phyloP scores from a whole-genome alignment of 2,329 filamentous ascomycete genomes.

The Neofusicoccum laricinum region DNA sequence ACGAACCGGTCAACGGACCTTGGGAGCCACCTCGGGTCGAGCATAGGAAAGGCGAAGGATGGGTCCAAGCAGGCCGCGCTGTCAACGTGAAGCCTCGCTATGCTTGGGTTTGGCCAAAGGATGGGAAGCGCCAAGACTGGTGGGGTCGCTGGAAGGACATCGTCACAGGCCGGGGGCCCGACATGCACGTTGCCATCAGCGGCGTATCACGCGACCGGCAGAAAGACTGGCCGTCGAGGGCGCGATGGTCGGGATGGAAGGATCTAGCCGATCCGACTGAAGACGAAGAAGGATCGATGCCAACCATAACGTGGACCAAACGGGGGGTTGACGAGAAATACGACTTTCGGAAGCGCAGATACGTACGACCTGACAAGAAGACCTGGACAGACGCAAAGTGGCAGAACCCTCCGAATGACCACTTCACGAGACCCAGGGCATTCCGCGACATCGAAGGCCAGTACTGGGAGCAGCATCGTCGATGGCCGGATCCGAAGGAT shows the following conservation, averaged over 20 bases:
- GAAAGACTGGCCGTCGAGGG: constrained; percentile 34
- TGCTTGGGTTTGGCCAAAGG: constrained; percentile 45
- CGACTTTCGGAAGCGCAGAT: constrained; percentile 36
- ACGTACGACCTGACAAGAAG: constrained; percentile 23
- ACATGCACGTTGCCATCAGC: constrained; percentile 43
- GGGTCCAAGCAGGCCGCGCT: constrained; percentile 26
- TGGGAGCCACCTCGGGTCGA: constrained; percentile 6
- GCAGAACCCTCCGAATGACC: neutral
- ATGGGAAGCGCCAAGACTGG: constrained; percentile 34
- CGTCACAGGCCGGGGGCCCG: constrained; percentile 41
- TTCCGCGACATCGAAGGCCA: constrained; percentile 25
- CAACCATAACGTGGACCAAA: constrained; percentile 16
- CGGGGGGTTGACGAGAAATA: constrained; percentile 24
- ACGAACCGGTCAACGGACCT: neutral
- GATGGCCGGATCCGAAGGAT: neutral
- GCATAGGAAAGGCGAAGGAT: constrained; percentile 20
- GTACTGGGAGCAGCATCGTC: constrained; percentile 24
- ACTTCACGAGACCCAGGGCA: constrained; percentile 18
- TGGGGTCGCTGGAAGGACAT: constrained; percentile 44
- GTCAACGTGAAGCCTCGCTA: constrained; percentile 34
- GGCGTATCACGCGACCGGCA: constrained; percentile 37
- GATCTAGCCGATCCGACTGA: constrained; percentile 25
- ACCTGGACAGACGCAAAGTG: constrained; percentile 35
- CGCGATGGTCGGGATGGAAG: constrained; percentile 37
- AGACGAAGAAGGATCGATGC: neutral